Conservation (phyloP, 2,329 filamentous ascomycete genomes). For the Fusarium luffae region DNA sequence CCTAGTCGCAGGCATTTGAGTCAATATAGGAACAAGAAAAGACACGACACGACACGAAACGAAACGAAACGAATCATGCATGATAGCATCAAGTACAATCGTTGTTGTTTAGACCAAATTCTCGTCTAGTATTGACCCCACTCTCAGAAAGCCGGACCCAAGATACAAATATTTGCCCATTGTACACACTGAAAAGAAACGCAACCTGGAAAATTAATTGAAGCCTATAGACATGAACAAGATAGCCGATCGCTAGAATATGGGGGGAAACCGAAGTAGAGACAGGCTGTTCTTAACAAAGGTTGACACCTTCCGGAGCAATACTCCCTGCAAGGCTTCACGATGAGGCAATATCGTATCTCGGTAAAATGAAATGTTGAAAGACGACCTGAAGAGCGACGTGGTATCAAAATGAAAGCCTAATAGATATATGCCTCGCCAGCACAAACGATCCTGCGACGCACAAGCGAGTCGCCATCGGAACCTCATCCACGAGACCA, state of each 20-base stretch:
- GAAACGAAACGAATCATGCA: background rate
- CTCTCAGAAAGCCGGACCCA: background rate
- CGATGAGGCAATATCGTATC: background rate
- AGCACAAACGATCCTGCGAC: constrained; percentile 37
- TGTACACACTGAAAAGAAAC: constrained; percentile 10
- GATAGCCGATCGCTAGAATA: background rate
- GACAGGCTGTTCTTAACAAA: background rate
- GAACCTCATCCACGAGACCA: constrained; percentile 32
- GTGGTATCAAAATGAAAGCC: constrained; percentile 48
- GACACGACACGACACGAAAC: background rate
- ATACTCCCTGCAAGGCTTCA: constrained; percentile 4
- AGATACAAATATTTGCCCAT: background rate
- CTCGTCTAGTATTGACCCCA: background rate
- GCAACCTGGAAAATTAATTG: background rate
- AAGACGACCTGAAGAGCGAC: constrained; percentile 43
- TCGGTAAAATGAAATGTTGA: constrained; percentile 24
- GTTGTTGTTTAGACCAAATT: constrained; percentile 9
- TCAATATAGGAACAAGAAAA: background rate
- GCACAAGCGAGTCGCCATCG: constrained; percentile 35
- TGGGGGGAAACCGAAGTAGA: background rate
- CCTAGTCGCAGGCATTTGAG: background rate
- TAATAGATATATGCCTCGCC: constrained; percentile 44
- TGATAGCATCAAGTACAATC: constrained; percentile 15
- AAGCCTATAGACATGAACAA: constrained; percentile 1
- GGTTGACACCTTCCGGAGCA: background rate